phyloP scores from a whole-genome alignment of 441 rosid species.

The Populus hybrid region DNA sequence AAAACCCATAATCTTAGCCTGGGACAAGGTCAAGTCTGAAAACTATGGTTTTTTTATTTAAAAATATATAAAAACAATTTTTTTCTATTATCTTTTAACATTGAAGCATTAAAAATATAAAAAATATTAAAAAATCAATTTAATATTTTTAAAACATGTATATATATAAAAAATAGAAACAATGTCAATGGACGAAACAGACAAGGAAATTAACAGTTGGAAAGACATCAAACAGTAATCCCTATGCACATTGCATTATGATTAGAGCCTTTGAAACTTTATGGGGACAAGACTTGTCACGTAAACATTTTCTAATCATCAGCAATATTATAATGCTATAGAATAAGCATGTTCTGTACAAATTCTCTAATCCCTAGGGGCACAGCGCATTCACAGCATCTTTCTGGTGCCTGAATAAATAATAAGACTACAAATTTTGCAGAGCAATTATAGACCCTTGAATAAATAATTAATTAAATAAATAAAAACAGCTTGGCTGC shows the following conservation, averaged over 20 bases:
- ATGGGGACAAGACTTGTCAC: conserved; percentile 38
- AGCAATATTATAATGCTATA: not conserved
- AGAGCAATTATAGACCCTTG: conserved; percentile 40
- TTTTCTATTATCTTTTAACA: no score
- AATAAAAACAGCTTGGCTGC: conserved; percentile 24
- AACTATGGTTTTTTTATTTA: no score
- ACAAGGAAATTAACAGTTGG: not conserved
- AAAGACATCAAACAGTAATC: conserved; percentile 9
- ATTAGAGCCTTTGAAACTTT: conserved; percentile 26
- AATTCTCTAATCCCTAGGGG: not conserved
- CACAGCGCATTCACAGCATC: conserved; percentile 49
- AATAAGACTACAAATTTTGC: conserved; percentile 11
- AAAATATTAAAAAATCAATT: no score
- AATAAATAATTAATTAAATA: conserved; percentile 2
- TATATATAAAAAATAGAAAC: no score
- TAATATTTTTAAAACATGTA: no score
- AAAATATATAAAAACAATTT: no score
- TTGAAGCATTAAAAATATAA: no score
- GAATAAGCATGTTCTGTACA: conserved; percentile 13
- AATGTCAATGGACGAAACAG: not conserved
- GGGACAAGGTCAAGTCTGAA: no score
- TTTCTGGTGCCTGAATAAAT: conserved; percentile 22
- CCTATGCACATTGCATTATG: conserved; percentile 31
- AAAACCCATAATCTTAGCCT: no score
- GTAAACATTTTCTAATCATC: conserved; percentile 22